Percentiles rank a stretch among this genome's conserved stretches.
Evolutionary conservation across 345 rosid species (phyloP).

Genomic region (Conringia planisiliqua): DNA sequence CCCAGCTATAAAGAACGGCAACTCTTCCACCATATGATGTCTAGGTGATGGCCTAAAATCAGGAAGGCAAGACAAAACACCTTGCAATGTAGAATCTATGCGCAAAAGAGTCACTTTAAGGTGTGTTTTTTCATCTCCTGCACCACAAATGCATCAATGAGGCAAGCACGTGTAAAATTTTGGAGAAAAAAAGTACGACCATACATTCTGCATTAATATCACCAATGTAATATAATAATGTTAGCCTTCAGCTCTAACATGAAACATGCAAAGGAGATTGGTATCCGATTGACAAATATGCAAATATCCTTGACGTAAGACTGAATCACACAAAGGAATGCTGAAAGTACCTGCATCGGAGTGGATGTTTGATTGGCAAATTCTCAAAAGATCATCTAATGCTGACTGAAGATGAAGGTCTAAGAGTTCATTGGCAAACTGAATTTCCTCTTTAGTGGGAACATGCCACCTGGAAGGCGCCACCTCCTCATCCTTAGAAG

Average conservation of each 20-base stretch:
- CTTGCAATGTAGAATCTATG: slow-evolving; percentile 92
- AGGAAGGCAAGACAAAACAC: slow-evolving; percentile 97
- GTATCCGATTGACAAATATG: not conserved
- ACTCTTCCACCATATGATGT: slow-evolving; percentile 56
- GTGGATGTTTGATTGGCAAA: slow-evolving; percentile 75
- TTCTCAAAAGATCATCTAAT: slow-evolving; percentile 74
- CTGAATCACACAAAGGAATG: slow-evolving; percentile 3
- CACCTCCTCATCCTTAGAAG: slow-evolving; percentile 45
- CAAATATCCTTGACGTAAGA: not conserved
- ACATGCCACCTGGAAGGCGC: slow-evolving; percentile 81
- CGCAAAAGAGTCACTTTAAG: slow-evolving; percentile 98
- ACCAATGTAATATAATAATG: slow-evolving; percentile 11
- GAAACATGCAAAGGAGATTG: slow-evolving; percentile 1
- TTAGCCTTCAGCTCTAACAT: slow-evolving; percentile 15
- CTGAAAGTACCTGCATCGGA: slow-evolving; percentile 66
- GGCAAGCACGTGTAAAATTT: slow-evolving; percentile 10
- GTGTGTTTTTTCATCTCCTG: slow-evolving; percentile 97
- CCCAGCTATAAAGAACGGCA: slow-evolving; percentile 88
- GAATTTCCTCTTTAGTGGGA: slow-evolving; percentile 77
- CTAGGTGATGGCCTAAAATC: slow-evolving; percentile 85
- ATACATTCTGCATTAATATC: not conserved
- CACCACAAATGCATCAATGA: slow-evolving; percentile 33
- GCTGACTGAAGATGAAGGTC: slow-evolving; percentile 85
- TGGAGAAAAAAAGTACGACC: slow-evolving; percentile 13
- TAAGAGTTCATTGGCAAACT: slow-evolving; percentile 94